Conservation (phyloP, 2,329 filamentous ascomycete species). For the Fusarium sublunatum region DNA sequence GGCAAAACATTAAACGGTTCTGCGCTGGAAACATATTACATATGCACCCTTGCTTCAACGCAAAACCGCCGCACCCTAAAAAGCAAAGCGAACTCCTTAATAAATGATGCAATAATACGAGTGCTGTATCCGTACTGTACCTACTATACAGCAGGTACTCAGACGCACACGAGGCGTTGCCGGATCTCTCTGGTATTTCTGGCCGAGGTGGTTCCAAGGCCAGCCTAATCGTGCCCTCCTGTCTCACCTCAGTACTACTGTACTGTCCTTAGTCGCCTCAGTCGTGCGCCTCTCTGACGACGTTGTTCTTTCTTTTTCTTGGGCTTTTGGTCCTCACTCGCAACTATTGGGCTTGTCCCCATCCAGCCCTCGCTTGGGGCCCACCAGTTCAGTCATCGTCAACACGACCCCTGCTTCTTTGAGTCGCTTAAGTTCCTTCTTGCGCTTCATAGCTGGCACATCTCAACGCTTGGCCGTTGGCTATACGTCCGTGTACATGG, state of each 20-base stretch:
- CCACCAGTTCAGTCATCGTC: slow-evolving; percentile 44
- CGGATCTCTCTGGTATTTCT: slow-evolving; percentile 37
- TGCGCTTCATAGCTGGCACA: slow-evolving; percentile 8
- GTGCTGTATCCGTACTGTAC: not conserved
- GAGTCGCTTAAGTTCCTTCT: slow-evolving; percentile 21
- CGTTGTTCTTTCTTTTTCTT: slow-evolving; percentile 33
- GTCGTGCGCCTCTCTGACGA: slow-evolving; percentile 33
- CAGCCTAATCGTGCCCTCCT: slow-evolving; percentile 35
- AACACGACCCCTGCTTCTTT: slow-evolving; percentile 32
- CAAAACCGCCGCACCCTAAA: slow-evolving; percentile 26
- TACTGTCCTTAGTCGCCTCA: slow-evolving; percentile 33
- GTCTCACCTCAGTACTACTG: slow-evolving; percentile 42
- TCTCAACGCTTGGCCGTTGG: slow-evolving; percentile 10
- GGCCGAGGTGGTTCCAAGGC: slow-evolving; percentile 25
- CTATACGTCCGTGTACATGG: not conserved
- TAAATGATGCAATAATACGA: slow-evolving; percentile 44
- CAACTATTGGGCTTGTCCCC: slow-evolving; percentile 37
- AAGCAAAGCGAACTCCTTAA: slow-evolving; percentile 25
- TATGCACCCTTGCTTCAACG: slow-evolving; percentile 16
- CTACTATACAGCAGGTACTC: slow-evolving; percentile 11
- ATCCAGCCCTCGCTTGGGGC: slow-evolving; percentile 30
- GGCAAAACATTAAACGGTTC: slow-evolving; percentile 10
- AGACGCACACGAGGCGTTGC: slow-evolving; percentile 33
- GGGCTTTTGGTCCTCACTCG: slow-evolving; percentile 23
- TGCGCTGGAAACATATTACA: slow-evolving; percentile 10